These are phyloP conservation scores for Verticillium nubilum DNA, from an alignment of 2,329 filamentous ascomycete species.

Conservation along the genomic window DNA sequence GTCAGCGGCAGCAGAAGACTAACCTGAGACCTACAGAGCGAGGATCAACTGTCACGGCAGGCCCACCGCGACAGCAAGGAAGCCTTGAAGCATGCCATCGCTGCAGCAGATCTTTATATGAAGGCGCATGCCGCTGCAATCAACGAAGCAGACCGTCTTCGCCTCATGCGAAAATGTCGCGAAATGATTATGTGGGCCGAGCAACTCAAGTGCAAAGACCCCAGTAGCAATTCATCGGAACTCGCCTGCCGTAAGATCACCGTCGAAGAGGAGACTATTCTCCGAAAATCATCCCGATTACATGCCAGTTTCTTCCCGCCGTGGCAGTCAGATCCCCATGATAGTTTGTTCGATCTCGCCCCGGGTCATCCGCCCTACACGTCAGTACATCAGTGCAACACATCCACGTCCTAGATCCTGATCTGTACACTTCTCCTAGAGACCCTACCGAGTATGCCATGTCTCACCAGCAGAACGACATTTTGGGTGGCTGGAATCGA, in stretches of 20 bases:
- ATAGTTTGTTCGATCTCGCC: constrained; percentile 54
- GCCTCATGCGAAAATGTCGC: constrained; percentile 64
- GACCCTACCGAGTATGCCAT: constrained; percentile 67
- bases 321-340: constrained; percentile 63
- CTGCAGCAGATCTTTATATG: constrained; percentile 77
- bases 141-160: constrained; percentile 56
- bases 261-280: constrained; percentile 67
- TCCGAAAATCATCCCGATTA: constrained; percentile 71
- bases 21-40: not conserved
- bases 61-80: not conserved
- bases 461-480: constrained; percentile 65
- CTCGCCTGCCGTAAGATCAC: constrained; percentile 46
- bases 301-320: constrained; percentile 81
- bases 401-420: not conserved
- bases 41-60: not conserved
- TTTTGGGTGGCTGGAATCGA: constrained; percentile 81
- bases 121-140: constrained; percentile 59
- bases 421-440: constrained; percentile 32
- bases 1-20: not conserved
- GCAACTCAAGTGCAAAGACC: constrained; percentile 56
- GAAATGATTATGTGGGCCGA: constrained; percentile 69
- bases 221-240: not conserved
- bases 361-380: constrained; percentile 51
- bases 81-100: constrained; percentile 62
- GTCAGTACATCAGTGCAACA: constrained; percentile 38